phyloP scores from a whole-genome alignment of 2,329 filamentous ascomycete species.

The Fusarium acutatum region DNA sequence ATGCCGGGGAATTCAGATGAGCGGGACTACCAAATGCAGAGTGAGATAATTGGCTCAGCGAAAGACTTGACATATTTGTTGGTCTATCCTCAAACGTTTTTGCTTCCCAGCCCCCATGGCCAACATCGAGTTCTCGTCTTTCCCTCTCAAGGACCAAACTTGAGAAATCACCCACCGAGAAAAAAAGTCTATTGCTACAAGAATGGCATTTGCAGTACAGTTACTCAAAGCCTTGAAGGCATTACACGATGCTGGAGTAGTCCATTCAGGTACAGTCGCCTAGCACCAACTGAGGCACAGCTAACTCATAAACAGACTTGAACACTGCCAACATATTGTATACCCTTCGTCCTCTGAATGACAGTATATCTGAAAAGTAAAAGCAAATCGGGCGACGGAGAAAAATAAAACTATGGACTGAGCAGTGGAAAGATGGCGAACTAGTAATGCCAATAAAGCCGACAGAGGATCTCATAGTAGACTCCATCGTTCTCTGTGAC shows the following conservation, averaged over 20 bases:
- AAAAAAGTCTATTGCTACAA: rapidly evolving
- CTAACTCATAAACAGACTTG: rapidly evolving
- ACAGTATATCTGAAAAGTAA: neutral
- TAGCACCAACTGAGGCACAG: no score
- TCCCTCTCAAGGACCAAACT: neutral
- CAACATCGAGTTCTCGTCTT: rapidly evolving
- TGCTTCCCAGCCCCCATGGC: rapidly evolving
- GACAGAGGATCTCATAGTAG: neutral
- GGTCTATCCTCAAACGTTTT: rapidly evolving
- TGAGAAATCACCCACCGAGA: rapidly evolving
- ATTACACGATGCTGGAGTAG: rapidly evolving
- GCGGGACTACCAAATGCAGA: rapidly evolving
- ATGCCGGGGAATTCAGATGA: rapidly evolving
- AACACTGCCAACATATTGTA: neutral
- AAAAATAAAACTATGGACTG: neutral
- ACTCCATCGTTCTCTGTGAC: neutral
- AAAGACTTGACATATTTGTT: neutral
- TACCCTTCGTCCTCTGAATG: rapidly evolving
- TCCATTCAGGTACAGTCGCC: neutral
- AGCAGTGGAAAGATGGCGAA: neutral
- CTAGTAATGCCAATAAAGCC: rapidly evolving
- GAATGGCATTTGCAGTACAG: rapidly evolving
- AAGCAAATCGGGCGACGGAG: neutral
- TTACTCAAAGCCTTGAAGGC: rapidly evolving
- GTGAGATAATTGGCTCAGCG: rapidly evolving